A percentile compares a stretch with the other conserved stretches of the same genome.
Conservation (phyloP, 352 stramenopile genomes). For the Globisporangium radiosum region DNA sequence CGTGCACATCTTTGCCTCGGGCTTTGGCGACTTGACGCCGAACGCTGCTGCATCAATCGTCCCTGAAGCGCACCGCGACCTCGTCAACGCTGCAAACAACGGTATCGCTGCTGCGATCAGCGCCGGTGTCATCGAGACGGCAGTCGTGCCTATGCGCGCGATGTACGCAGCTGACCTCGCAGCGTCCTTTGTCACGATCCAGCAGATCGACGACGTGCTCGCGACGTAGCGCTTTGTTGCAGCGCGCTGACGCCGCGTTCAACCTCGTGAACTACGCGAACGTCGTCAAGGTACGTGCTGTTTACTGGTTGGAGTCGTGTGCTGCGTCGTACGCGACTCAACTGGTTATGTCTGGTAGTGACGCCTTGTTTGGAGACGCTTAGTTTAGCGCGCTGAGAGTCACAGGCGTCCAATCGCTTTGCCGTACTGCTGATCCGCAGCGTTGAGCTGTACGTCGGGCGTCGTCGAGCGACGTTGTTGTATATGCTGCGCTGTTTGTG, state of each 20-base stretch:
- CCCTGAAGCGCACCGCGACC: conserved; percentile 27
- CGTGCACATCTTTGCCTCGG: conserved; percentile 49
- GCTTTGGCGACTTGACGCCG: conserved; percentile 32
- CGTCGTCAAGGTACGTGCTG: conserved; percentile 20
- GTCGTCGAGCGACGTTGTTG: too few relatives aligned
- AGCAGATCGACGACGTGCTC: conserved; percentile 24
- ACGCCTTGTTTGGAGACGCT: too few relatives aligned
- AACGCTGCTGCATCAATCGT: conserved; percentile 17
- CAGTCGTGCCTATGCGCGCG: conserved; percentile 53
- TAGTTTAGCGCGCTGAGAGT: too few relatives aligned
- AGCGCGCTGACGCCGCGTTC: conserved; percentile 23
- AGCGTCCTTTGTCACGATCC: conserved; percentile 21
- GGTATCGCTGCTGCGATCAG: conserved; percentile 54
- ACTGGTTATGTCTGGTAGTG: too few relatives aligned
- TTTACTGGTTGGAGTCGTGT: too few relatives aligned
- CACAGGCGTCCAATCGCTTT: too few relatives aligned
- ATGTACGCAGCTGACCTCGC: conserved; percentile 31
- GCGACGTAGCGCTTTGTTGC: conserved; percentile 17
- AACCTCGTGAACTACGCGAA: conserved; percentile 48
- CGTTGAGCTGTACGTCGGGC: too few relatives aligned
- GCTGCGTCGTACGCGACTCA: too few relatives aligned
- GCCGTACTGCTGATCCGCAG: too few relatives aligned
- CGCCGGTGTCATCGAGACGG: conserved; percentile 41
- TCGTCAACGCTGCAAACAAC: conserved; percentile 57
- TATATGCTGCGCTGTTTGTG: too few relatives aligned